Evolutionary conservation across 2,329 filamentous ascomycete genomes (phyloP).

Genomic region (Fonsecaea multimorphosa): DNA sequence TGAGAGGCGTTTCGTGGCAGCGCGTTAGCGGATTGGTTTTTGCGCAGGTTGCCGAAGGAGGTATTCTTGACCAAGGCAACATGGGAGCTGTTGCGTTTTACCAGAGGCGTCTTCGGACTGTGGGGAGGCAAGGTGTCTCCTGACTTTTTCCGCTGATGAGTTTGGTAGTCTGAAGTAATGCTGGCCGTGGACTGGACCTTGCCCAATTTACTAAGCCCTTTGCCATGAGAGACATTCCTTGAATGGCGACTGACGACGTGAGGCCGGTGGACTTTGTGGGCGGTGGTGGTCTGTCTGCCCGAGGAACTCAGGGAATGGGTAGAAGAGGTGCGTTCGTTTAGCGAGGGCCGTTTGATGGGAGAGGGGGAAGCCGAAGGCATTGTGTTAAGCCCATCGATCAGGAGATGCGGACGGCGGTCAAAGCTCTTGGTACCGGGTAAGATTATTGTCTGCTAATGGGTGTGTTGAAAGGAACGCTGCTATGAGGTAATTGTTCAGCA

Average conservation of each 20-base stretch:
- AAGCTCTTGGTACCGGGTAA: not conserved
- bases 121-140: slow-evolving; percentile 50
- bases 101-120: slow-evolving; percentile 46
- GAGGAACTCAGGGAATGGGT: slow-evolving; percentile 38
- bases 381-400: slow-evolving; percentile 25
- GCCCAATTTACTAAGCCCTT: slow-evolving; percentile 53
- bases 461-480: not conserved
- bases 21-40: slow-evolving; percentile 53
- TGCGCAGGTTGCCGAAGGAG: slow-evolving; percentile 49
- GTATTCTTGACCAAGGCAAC: slow-evolving; percentile 44
- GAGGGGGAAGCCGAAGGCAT: slow-evolving; percentile 41
- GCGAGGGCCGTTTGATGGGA: slow-evolving; percentile 38
- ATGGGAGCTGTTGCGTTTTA: slow-evolving; percentile 52
- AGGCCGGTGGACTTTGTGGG: slow-evolving; percentile 48
- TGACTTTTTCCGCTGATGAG: slow-evolving; percentile 55
- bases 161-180: slow-evolving; percentile 45
- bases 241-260: slow-evolving; percentile 52
- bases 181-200: slow-evolving; percentile 45
- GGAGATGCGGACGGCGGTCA: not conserved
- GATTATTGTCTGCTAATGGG: slow-evolving; percentile 5
- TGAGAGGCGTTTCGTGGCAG: slow-evolving; percentile 49
- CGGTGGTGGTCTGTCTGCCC: slow-evolving; percentile 32
- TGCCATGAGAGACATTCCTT: slow-evolving; percentile 52
- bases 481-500: slow-evolving; percentile 14
- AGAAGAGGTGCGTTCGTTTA: slow-evolving; percentile 37